Base-by-base conservation (phyloP, 352 stramenopile genomes). In the Globisporangium viniferum region DNA sequence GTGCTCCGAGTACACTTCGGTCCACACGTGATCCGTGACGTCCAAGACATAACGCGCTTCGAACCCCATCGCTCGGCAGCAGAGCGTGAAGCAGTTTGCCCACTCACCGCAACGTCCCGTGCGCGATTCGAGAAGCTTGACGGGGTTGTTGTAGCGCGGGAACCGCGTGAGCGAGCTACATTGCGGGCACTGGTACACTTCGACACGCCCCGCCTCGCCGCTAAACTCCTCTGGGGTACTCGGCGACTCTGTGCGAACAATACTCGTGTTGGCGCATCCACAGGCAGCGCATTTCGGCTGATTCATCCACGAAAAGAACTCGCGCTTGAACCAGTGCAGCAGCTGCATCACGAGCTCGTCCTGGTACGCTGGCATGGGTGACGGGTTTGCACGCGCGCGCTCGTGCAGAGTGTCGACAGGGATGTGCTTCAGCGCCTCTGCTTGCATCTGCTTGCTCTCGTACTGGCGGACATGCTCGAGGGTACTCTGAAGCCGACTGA, bases 11-110 rank as follows among this genome's bases (percentile, higher is more conserved):
- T 92, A 97, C 18, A 98, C 90, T 78, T 99, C 96, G 10, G 85
- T 96, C 96, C 96, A 99, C 8, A 99, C 92, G 68, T 99, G 96
- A 69, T 99, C 96, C 0, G 94, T 98, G 24, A 97, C 89, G 77
- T 99, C 96, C 7, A 97, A 70, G 6, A 98, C 88, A 56, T 98
- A 98, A 12, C 93, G 90, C 33, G 89, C 85, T 65, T 98, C 91
- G 29, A 97, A 97, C 5, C 92, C 91, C 75, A 98, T 87, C 1
- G 94, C 84, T 18, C 88, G 83, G 46, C 89, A 97, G 66, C 91
- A 92, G 0, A 98, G 80, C 9, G 88, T 97, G 69, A 98, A 98
- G 67, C 89, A 97, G 63, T 98, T 98, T 24, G 94, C 93, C 88
- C 89, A 98, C 70, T 98, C 94, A 8, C 94, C 94, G 70, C 94